phyloP scores from a whole-genome alignment of 73 alveolate species.

The Effrenium voratum region DNA sequence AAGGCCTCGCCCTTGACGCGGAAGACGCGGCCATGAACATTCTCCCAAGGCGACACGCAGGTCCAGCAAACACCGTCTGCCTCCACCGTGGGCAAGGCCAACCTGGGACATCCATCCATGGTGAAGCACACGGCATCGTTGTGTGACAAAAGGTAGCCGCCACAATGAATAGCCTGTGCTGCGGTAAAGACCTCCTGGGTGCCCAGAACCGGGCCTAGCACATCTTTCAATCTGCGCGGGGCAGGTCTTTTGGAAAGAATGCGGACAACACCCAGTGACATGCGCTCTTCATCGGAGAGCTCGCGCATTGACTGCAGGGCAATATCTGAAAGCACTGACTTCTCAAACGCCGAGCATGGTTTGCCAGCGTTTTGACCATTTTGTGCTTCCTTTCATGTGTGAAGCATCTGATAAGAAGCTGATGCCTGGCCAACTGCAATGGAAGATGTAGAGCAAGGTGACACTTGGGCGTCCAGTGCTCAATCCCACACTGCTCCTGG shows the following conservation, averaged over 20 bases:
- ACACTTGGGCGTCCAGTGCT: background rate
- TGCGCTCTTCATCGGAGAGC: background rate
- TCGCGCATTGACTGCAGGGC: background rate
- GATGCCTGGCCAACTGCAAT: background rate
- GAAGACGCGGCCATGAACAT: background rate
- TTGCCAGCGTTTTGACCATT: background rate
- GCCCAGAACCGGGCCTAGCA: background rate
- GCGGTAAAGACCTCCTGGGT: background rate
- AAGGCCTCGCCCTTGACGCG: background rate
- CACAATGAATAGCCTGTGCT: background rate
- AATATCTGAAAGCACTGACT: background rate
- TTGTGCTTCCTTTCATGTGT: background rate
- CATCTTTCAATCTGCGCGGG: background rate
- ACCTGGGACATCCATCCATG: background rate
- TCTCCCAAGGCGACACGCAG: background rate
- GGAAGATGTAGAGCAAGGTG: background rate
- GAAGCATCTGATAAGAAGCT: background rate
- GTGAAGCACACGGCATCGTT: background rate
- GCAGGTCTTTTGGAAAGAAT: background rate
- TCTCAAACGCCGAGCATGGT: background rate
- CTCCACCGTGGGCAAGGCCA: background rate
- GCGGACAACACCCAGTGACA: background rate
- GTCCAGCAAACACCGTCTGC: background rate
- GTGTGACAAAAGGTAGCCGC: background rate
- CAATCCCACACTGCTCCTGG: background rate